Evolutionary conservation across 2,329 filamentous ascomycete species (phyloP).

Genomic region (Botrytis medusae): DNA sequence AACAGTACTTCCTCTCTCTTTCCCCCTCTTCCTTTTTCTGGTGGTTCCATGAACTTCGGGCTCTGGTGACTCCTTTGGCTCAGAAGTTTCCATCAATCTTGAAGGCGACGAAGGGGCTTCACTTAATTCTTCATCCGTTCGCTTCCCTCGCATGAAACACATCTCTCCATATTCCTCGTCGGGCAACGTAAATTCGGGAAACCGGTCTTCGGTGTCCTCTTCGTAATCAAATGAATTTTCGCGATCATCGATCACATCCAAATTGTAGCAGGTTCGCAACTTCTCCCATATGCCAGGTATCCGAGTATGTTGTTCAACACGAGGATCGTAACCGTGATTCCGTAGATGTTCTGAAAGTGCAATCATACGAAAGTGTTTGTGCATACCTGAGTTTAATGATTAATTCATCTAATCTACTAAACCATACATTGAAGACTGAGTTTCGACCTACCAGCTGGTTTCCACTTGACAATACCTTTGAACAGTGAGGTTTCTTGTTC

Average conservation of each 20-base stretch:
- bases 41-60: slow-evolving; percentile 16
- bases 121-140: slow-evolving; percentile 26
- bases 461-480: slow-evolving; percentile 91
- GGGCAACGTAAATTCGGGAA: slow-evolving; percentile 66
- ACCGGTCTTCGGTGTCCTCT: slow-evolving; percentile 57
- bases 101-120: slow-evolving; percentile 42
- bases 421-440: not conserved
- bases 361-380: slow-evolving; percentile 92
- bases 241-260: slow-evolving; percentile 81
- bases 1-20: slow-evolving; percentile 49
- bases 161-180: slow-evolving; percentile 38
- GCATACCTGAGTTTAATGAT: slow-evolving; percentile 61
- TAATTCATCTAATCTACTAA: slow-evolving; percentile 1
- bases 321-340: slow-evolving; percentile 75
- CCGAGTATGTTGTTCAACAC: slow-evolving; percentile 72
- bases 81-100: slow-evolving; percentile 32
- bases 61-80: slow-evolving; percentile 25
- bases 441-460: slow-evolving; percentile 74
- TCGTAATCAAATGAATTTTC: slow-evolving; percentile 56
- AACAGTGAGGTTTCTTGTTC: slow-evolving; percentile 92
- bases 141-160: slow-evolving; percentile 36
- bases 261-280: slow-evolving; percentile 77
- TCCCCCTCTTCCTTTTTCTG: slow-evolving; percentile 40
- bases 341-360: slow-evolving; percentile 77
- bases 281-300: slow-evolving; percentile 93